Evolutionary conservation across 202 grass and related monocot species (phyloP), one percentile per base, ranked within the genome.

Genomic region (Panicum virgatum): DNA sequence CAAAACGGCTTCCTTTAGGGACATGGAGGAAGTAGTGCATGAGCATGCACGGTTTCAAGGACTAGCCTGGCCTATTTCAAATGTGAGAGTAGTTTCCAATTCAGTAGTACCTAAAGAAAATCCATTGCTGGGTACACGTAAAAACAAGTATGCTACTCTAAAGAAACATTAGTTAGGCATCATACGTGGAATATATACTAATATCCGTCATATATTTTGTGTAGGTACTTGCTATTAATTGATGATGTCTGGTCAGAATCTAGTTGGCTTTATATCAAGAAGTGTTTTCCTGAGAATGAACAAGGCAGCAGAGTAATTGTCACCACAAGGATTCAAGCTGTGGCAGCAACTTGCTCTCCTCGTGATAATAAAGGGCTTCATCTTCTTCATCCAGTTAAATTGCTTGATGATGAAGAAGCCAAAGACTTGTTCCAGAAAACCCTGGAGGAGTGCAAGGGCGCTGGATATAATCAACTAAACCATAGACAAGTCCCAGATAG

Each of bases 171-270:
- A 16, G 27, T 34, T 12, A 59, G 56, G 23, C 56, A 25, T 5
- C 13, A 16, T 16, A 30, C 57, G 14, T 12, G 27, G 27, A 62
- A 32, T 14, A 40, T 62, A 62, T 15, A 34, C 15, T n/a, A n/a
- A n/a, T n/a, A n/a, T n/a, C n/a, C n/a, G n/a, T 42, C 36, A 13
- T 66, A 38, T 68, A 14, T 8, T 34, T 40, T 71, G n/a, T 25
- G 2, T 4, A 77, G 74, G 40, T 77, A 77, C 74, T 47, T 77
- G 13, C 74, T 77, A 3, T 62, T 77, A 5, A 77, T 77, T 62
- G 74, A 77, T 77, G 74, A 77, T n/a, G 74, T 77, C 0, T 77
- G 74, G 56, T 77, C 74, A 12, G 7, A 23, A 32, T 34, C 74
- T 46, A 47, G 38, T 25, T 77, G 74, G 74, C 57, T 62, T 10